Percentiles rank a stretch among this genome's conserved stretches.
Conservation (phyloP, 208 protist species). For the Trypanosoma cruzi region DNA sequence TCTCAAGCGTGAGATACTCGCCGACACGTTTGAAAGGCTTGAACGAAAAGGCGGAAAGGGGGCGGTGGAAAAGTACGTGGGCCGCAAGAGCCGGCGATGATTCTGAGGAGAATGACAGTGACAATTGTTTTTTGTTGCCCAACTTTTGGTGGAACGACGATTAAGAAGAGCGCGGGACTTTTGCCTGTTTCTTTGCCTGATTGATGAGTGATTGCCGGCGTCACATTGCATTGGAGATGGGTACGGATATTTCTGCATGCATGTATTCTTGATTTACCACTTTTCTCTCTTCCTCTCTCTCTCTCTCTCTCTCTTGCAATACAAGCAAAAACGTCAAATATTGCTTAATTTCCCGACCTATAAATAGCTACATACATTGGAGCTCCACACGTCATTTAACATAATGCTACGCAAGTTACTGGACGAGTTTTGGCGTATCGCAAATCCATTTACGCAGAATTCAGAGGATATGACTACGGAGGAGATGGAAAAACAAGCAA, state of each 20-base stretch:
- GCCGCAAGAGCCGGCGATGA: slow-evolving; percentile 44
- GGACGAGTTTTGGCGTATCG: slow-evolving; percentile 48
- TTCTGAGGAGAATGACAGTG: neutral
- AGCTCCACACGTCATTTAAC: slow-evolving; percentile 15
- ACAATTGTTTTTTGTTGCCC: neutral
- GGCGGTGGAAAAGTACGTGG: slow-evolving; percentile 83
- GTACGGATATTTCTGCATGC: neutral
- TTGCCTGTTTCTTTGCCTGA: neutral
- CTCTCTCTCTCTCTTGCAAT: neutral
- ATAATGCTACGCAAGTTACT: slow-evolving; percentile 28
- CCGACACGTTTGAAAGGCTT: slow-evolving; percentile 74
- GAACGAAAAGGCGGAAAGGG: slow-evolving; percentile 73
- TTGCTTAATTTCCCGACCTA: neutral
- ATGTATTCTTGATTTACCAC: neutral
- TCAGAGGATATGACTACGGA: slow-evolving; percentile 42
- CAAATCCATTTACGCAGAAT: slow-evolving; percentile 64
- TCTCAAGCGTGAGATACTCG: slow-evolving; percentile 69
- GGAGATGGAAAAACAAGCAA: slow-evolving; percentile 58
- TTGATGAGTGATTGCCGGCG: neutral
- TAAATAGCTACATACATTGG: neutral
- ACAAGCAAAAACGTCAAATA: neutral
- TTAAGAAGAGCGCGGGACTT: neutral
- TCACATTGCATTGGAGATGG: neutral
- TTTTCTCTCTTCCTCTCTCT: neutral
- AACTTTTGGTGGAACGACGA: neutral